Conservation (phyloP, 1,139 yeast species). For the Pichia sp. region DNA sequence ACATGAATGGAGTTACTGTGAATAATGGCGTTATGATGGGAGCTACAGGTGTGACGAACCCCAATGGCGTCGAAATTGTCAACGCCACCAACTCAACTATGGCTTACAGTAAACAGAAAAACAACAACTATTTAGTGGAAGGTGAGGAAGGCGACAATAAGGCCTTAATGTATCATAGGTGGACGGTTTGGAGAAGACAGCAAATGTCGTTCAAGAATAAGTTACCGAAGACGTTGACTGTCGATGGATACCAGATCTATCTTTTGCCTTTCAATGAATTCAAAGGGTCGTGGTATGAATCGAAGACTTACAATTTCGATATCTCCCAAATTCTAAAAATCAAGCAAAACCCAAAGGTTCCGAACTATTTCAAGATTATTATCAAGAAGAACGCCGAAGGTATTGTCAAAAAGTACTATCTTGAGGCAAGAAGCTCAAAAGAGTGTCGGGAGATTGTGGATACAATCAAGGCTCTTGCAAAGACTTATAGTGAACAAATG, state of each 20-base stretch:
- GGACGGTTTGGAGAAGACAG: conserved; percentile 86
- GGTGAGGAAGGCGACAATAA: conserved; percentile 5
- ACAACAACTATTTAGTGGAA: not conserved
- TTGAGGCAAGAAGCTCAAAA: conserved; percentile 63
- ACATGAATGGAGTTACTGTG: conserved; percentile 1
- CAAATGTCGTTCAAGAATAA: conserved; percentile 77
- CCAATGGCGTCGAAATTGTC: not conserved
- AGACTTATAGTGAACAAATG: conserved; percentile 13
- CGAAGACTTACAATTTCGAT: conserved; percentile 85
- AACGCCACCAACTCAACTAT: not conserved
- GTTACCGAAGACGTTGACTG: conserved; percentile 77
- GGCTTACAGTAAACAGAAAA: not conserved
- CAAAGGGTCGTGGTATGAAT: conserved; percentile 45
- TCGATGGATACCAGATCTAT: conserved; percentile 92
- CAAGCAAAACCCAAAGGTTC: conserved; percentile 74
- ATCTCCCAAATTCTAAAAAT: conserved; percentile 71
- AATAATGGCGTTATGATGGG: not conserved
- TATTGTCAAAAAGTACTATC: conserved; percentile 70
- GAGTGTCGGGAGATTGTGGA: conserved; percentile 75
- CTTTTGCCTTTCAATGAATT: conserved; percentile 80
- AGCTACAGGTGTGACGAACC: not conserved
- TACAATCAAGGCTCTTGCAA: conserved; percentile 41
- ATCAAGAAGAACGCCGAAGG: conserved; percentile 54
- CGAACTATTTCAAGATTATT: conserved; percentile 76
- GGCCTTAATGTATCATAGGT: conserved; percentile 35